Evolutionary conservation across 164 flowering plant species (phyloP).

Genomic region (Sextonia rubra): DNA sequence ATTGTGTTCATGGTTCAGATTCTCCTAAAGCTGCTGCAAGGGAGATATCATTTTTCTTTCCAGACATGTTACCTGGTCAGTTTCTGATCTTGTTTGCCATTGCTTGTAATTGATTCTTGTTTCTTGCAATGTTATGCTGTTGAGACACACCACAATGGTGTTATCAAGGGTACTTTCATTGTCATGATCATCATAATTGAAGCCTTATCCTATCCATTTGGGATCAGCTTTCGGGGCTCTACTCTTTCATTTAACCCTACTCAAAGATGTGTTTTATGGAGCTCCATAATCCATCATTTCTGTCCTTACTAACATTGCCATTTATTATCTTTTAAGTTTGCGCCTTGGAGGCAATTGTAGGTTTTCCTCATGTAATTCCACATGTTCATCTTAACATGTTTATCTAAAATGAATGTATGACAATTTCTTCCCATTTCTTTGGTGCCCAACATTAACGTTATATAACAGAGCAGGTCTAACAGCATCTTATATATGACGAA

Average conservation of each 20-base stretch:
- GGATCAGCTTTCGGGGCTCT: not conserved
- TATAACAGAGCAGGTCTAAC: too few species aligned
- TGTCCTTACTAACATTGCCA: not conserved
- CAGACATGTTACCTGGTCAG: slow-evolving; percentile 36
- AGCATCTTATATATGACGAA: too few species aligned
- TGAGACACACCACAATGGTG: not conserved
- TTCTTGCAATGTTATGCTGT: not conserved
- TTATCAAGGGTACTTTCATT: too few species aligned
- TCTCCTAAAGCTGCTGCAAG: slow-evolving; percentile 67
- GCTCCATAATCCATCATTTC: not conserved
- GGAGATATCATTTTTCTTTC: slow-evolving; percentile 78
- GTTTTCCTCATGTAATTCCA: not conserved
- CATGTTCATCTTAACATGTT: too few species aligned
- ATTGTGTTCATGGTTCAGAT: slow-evolving; percentile 96
- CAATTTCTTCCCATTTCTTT: too few species aligned
- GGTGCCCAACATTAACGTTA: too few species aligned
- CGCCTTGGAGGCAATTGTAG: not conserved
- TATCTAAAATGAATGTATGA: too few species aligned
- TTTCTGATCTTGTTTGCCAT: slow-evolving; percentile 4
- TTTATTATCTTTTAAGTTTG: not conserved
- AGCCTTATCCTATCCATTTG: too few species aligned
- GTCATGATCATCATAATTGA: not conserved
- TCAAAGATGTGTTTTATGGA: not conserved
- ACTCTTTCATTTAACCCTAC: not conserved
- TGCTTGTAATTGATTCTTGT: not conserved